Percentiles rank a stretch among this genome's conserved stretches.
Evolutionary conservation across 495 filamentous ascomycete genomes (phyloP).

Genomic region (Emericellopsis terricola): DNA sequence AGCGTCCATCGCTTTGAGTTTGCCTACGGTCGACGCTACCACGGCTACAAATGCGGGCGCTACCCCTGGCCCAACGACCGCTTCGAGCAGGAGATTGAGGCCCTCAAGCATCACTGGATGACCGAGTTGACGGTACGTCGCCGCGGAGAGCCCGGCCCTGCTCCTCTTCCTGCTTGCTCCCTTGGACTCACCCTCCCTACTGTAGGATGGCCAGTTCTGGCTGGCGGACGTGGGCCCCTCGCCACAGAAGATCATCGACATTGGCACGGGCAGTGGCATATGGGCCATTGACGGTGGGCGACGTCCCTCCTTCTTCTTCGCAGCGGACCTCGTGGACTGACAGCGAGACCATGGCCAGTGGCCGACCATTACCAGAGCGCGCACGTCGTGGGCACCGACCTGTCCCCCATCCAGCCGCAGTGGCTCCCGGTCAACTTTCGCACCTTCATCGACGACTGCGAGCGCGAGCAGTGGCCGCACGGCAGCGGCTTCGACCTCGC

Average conservation of each 20-base stretch:
- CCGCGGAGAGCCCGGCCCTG: not conserved
- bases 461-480: conserved; percentile 20
- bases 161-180: conserved; percentile 1
- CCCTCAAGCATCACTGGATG: conserved; percentile 24
- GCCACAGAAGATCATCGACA: conserved; percentile 25
- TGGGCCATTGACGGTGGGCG: conserved; percentile 28
- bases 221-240: conserved; percentile 22
- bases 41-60: conserved; percentile 31
- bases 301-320: not conserved
- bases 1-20: conserved; percentile 21
- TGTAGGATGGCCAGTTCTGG: conserved; percentile 23
- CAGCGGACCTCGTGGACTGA: no score
- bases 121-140: conserved; percentile 9
- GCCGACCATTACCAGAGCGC: conserved; percentile 23
- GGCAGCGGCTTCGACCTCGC: conserved; percentile 16
- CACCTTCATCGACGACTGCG: conserved; percentile 27
- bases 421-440: conserved; percentile 22
- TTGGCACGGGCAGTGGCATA: conserved; percentile 36
- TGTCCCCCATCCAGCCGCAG: conserved; percentile 19
- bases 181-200: conserved; percentile 12
- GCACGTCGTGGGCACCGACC: conserved; percentile 15
- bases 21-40: conserved; percentile 42
- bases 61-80: conserved; percentile 42
- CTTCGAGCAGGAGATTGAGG: conserved; percentile 26
- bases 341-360: conserved; percentile 13